Evolutionary conservation across 306 rosid genomes (phyloP).

Genomic region (Castanea sativa): DNA sequence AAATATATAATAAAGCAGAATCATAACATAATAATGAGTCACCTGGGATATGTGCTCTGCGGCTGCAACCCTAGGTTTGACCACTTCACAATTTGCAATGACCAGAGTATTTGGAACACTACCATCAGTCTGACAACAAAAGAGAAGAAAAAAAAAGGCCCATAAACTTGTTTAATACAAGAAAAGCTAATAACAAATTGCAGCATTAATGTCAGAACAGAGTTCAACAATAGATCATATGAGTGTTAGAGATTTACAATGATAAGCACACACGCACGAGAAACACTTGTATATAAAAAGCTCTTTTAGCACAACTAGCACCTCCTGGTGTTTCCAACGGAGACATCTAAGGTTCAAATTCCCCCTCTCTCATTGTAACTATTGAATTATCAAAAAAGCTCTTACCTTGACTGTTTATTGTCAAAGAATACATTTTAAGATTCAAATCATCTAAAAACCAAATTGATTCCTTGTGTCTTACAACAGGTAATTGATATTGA

Average conservation of each 20-base stretch:
- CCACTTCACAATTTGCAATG: conserved; percentile 97
- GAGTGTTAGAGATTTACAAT: not conserved
- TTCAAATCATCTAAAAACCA: not conserved
- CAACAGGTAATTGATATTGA: not conserved
- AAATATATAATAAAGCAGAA: not conserved
- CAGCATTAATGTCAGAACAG: not conserved
- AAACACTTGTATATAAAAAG: not conserved
- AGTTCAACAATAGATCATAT: not conserved
- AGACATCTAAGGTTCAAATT: too few relatives aligned
- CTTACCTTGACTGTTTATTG: not conserved
- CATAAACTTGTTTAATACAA: not conserved
- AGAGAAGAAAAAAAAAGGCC: not conserved
- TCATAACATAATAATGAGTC: conserved; percentile 6
- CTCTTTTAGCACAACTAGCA: too few relatives aligned
- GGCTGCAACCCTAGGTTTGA: conserved; percentile 97
- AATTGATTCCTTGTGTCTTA: not conserved
- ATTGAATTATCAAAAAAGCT: not conserved
- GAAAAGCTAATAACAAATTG: not conserved
- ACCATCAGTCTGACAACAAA: conserved; percentile 79
- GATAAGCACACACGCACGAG: not conserved
- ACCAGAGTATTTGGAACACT: conserved; percentile 98
- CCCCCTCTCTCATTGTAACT: too few relatives aligned
- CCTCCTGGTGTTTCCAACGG: too few relatives aligned
- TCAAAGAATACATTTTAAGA: not conserved
- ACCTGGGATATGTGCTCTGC: conserved; percentile 99